Percentiles rank a stretch among this genome's conserved stretches.
phyloP scores from a whole-genome alignment of 2,329 filamentous ascomycete genomes.

The Penicillium sp. region DNA sequence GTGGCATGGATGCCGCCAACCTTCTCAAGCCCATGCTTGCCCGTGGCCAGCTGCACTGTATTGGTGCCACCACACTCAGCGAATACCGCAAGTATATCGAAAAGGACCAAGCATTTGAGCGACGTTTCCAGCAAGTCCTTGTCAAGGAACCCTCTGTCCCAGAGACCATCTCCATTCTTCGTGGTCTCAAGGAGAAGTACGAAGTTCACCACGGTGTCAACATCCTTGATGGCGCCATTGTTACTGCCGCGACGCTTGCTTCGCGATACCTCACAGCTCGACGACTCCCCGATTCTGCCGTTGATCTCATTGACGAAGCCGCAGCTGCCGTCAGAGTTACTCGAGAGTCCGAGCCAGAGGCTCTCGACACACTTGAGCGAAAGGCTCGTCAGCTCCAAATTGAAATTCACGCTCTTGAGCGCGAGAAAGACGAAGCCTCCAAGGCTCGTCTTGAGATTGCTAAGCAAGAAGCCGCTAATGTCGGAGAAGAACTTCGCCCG shows the following conservation, averaged over 20 bases:
- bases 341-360: slow-evolving; percentile 92
- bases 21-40: slow-evolving; percentile 97
- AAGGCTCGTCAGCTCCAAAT: slow-evolving; percentile 90
- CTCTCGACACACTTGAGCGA: slow-evolving; percentile 91
- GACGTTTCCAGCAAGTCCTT: slow-evolving; percentile 96
- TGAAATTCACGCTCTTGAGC: slow-evolving; percentile 90
- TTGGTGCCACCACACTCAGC: slow-evolving; percentile 89
- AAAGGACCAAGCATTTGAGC: slow-evolving; percentile 96
- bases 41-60: slow-evolving; percentile 94
- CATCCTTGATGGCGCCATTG: slow-evolving; percentile 90
- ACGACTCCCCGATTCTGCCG: slow-evolving; percentile 91
- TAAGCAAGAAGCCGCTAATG: slow-evolving; percentile 87
- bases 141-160: slow-evolving; percentile 89
- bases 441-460: slow-evolving; percentile 79
- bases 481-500: slow-evolving; percentile 88
- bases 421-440: slow-evolving; percentile 93
- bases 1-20: slow-evolving; percentile 98
- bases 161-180: slow-evolving; percentile 96
- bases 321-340: slow-evolving; percentile 95
- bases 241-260: slow-evolving; percentile 86
- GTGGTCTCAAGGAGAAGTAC: slow-evolving; percentile 96
- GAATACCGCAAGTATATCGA: slow-evolving; percentile 99
- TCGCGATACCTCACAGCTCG: slow-evolving; percentile 90
- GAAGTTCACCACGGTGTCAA: slow-evolving; percentile 98
- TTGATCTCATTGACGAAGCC: slow-evolving; percentile 94